Evolutionary conservation across 371 early-diverging fungal genomes (phyloP).

Genomic region (Saksenaea oblongispora): DNA sequence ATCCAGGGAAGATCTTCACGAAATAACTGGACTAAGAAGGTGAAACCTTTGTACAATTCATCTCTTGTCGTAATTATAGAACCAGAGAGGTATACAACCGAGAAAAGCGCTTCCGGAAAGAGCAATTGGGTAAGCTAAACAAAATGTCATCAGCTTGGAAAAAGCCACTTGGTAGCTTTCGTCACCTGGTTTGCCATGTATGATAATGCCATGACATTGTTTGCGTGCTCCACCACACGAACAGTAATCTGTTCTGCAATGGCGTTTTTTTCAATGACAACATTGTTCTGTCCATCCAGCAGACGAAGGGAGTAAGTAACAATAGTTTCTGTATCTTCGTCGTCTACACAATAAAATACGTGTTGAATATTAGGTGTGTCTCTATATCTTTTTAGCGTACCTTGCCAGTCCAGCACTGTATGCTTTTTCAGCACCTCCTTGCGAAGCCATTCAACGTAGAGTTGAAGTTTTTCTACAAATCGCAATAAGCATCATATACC

Average conservation of each 20-base stretch:
- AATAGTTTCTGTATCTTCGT: slow-evolving; percentile 42
- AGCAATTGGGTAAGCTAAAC: slow-evolving; percentile 36
- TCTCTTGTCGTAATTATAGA: slow-evolving; percentile 14
- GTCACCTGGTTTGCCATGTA: slow-evolving; percentile 49
- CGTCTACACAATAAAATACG: slow-evolving; percentile 11
- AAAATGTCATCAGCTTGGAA: neutral
- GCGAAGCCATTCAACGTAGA: slow-evolving; percentile 40
- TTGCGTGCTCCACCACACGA: slow-evolving; percentile 50
- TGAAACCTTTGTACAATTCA: slow-evolving; percentile 38
- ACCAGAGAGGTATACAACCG: slow-evolving; percentile 40
- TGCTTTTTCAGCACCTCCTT: slow-evolving; percentile 30
- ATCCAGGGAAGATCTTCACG: slow-evolving; percentile 48
- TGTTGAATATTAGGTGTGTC: neutral
- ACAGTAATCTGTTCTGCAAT: slow-evolving; percentile 37
- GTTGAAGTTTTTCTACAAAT: slow-evolving; percentile 20
- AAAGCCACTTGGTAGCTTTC: no score
- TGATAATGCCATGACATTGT: slow-evolving; percentile 51
- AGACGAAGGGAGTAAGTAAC: slow-evolving; percentile 39
- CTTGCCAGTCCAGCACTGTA: slow-evolving; percentile 46
- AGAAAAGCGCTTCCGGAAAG: slow-evolving; percentile 44
- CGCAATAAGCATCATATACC: neutral
- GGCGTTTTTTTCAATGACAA: slow-evolving; percentile 39
- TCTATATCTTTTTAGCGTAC: slow-evolving; percentile 6
- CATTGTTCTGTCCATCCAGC: slow-evolving; percentile 37
- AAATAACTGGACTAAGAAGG: slow-evolving; percentile 44